Percentiles rank a stretch among this genome's conserved stretches.
Evolutionary conservation across 768 basidiomycete genomes (phyloP).

Genomic region (Tricholoma saponaceum): DNA sequence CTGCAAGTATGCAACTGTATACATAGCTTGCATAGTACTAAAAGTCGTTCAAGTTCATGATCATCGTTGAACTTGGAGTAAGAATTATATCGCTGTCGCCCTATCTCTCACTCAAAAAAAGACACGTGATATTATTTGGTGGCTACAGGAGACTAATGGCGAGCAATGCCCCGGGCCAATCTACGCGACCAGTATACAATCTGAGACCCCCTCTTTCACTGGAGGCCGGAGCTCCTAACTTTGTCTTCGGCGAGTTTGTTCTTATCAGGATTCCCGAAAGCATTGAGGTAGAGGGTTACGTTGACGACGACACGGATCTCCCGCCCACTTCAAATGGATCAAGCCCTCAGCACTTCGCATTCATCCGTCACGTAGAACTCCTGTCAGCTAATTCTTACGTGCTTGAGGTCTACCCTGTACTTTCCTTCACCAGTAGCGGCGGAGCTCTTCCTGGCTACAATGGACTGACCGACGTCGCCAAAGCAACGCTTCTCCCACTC

Average conservation of each 20-base stretch:
- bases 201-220: conserved; percentile 7
- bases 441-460: conserved; percentile 8
- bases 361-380: conserved; percentile 1
- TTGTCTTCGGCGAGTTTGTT: conserved; percentile 1
- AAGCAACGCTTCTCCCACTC: conserved; percentile 10
- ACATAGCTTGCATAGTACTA: too few species aligned
- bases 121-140: too few species aligned
- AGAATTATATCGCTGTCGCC: too few species aligned
- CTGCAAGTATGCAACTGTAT: too few species aligned
- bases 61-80: too few species aligned
- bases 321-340: conserved; percentile 7
- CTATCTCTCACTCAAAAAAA: too few species aligned
- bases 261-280: not conserved
- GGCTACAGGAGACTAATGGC: too few species aligned
- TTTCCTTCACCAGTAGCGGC: conserved; percentile 3
- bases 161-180: not conserved
- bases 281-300: not conserved
- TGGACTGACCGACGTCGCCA: conserved; percentile 1
- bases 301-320: not conserved
- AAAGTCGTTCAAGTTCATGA: too few species aligned
- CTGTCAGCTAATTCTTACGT: not conserved
- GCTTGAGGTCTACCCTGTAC: conserved; percentile 10
- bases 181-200: conserved; percentile 3
- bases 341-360: conserved; percentile 9
- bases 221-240: not conserved